A percentile compares a stretch with the other conserved stretches of the same genome.
Conservation (phyloP, 2,329 filamentous ascomycete genomes). For the Neocucurbitaria cava region DNA sequence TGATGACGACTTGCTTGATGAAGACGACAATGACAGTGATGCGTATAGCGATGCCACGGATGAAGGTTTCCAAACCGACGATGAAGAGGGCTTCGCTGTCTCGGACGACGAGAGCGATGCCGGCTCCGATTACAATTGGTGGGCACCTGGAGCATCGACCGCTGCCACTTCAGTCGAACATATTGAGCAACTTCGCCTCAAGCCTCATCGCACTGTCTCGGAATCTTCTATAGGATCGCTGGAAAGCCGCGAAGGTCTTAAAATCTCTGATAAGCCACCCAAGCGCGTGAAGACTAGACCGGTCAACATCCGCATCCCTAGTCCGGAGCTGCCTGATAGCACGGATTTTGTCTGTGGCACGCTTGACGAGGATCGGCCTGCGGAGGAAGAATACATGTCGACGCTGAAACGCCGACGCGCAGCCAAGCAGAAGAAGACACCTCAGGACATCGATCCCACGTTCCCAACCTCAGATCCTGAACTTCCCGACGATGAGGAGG, state of each 20-base stretch:
- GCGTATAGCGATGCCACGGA: conserved; percentile 54
- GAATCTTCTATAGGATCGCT: conserved; percentile 63
- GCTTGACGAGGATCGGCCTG: conserved; percentile 88
- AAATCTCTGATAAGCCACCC: conserved; percentile 31
- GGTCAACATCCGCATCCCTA: conserved; percentile 66
- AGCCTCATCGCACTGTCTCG: conserved; percentile 56
- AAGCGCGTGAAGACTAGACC: conserved; percentile 58
- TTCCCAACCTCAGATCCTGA: conserved; percentile 96
- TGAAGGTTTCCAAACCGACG: conserved; percentile 81
- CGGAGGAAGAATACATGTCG: conserved; percentile 93
- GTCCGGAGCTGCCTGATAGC: conserved; percentile 90
- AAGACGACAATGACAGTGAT: conserved; percentile 55
- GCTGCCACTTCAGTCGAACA: conserved; percentile 60
- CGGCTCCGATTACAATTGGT: conserved; percentile 70
- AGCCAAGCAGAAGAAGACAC: conserved; percentile 80
- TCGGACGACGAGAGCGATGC: conserved; percentile 72
- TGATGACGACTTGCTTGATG: conserved; percentile 55
- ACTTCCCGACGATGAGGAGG: conserved; percentile 74
- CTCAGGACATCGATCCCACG: conserved; percentile 92
- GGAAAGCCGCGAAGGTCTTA: conserved; percentile 46
- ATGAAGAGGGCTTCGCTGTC: conserved; percentile 74
- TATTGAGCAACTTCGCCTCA: conserved; percentile 57
- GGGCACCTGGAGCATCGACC: conserved; percentile 61
- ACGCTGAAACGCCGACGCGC: conserved; percentile 81
- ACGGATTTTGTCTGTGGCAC: conserved; percentile 99